Evolutionary conservation across 202 grass and related monocot genomes (phyloP).

Genomic region (Bolboschoenoplectus hybrid): DNA sequence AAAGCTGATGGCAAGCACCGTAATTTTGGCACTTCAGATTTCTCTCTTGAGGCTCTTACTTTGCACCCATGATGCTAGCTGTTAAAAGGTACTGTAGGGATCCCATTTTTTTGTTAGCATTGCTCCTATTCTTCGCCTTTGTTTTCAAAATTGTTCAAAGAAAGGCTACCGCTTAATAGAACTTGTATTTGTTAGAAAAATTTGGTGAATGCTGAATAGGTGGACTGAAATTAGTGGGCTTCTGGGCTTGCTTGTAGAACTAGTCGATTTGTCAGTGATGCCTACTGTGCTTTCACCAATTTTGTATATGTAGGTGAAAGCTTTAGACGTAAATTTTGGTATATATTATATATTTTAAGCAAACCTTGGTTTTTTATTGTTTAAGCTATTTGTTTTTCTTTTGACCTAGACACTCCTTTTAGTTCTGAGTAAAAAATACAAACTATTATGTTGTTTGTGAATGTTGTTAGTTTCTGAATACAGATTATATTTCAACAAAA

Average conservation of each 20-base stretch:
- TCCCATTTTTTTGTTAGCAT: constrained; percentile 9
- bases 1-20: constrained; percentile 91
- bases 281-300: constrained; percentile 23
- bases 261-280: neutral
- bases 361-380: neutral
- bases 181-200: neutral
- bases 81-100: neutral
- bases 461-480: neutral
- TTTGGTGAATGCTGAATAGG: neutral
- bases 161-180: neutral
- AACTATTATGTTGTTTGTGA: neutral
- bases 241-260: neutral
- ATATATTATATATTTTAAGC: neutral
- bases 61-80: constrained; percentile 35
- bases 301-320: constrained; percentile 38
- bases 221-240: neutral
- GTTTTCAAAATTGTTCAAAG: constrained; percentile 19
- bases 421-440: neutral
- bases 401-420: neutral
- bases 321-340: constrained; percentile 16
- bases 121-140: constrained; percentile 1
- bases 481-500: neutral
- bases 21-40: constrained; percentile 62
- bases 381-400: neutral
- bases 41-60: constrained; percentile 49